Conservation (phyloP, 1,284 basidiomycete genomes). For the Moesziomyces antarcticus region DNA sequence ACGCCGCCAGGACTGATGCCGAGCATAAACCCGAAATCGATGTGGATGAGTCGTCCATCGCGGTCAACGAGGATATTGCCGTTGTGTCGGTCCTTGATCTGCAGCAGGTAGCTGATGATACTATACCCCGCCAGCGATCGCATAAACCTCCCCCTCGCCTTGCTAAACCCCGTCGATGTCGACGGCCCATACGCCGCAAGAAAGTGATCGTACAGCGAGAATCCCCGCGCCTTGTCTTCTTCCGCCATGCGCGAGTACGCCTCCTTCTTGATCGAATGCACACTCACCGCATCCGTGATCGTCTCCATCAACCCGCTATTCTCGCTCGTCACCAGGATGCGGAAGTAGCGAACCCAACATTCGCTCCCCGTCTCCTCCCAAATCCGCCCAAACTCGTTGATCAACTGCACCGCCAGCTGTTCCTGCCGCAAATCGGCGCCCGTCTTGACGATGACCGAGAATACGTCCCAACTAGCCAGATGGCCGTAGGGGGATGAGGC, state of each 20-base stretch:
- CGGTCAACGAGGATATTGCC: slow-evolving; percentile 97
- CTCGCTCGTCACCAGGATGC: slow-evolving; percentile 93
- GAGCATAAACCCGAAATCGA: slow-evolving; percentile 99
- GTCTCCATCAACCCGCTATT: slow-evolving; percentile 79
- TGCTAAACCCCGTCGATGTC: slow-evolving; percentile 45
- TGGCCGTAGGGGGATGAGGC: slow-evolving; percentile 95
- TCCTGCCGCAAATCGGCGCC: slow-evolving; percentile 97
- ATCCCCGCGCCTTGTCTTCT: slow-evolving; percentile 53
- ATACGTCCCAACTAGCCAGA: slow-evolving; percentile 80
- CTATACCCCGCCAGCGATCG: slow-evolving; percentile 92
- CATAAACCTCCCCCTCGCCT: slow-evolving; percentile 84
- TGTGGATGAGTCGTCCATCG: slow-evolving; percentile 90
- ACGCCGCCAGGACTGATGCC: slow-evolving; percentile 87
- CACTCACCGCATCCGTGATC: slow-evolving; percentile 89
- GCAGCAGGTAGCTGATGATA: slow-evolving; percentile 91
- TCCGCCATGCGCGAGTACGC: slow-evolving; percentile 90
- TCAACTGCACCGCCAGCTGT: slow-evolving; percentile 94
- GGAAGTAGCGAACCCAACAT: slow-evolving; percentile 70
- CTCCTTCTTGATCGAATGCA: slow-evolving; percentile 99
- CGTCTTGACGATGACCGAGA: slow-evolving; percentile 98
- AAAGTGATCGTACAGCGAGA: slow-evolving; percentile 64
- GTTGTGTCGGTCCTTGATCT: slow-evolving; percentile 99
- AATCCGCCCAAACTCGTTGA: slow-evolving; percentile 90
- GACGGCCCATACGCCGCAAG: slow-evolving; percentile 60
- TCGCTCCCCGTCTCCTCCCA: slow-evolving; percentile 77